Base-by-base conservation (phyloP, 805 yeast species). In the Wickerhamiella lipophila region DNA sequence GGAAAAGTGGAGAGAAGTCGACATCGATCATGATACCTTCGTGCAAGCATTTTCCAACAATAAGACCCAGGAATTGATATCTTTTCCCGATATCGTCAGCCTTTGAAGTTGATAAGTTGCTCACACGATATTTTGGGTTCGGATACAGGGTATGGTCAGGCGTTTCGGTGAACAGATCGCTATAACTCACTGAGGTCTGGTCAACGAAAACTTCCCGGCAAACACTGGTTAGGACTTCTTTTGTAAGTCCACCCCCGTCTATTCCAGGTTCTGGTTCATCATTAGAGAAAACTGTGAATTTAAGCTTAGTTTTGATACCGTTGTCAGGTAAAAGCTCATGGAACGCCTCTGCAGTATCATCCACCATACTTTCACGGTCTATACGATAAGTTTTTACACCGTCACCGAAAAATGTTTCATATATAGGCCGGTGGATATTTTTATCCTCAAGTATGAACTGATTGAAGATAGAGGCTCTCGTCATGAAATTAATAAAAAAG, bases 231-330 rank as follows among this genome's bases (percentile, higher is more conserved):
- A 89, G 66, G 53, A 92, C 78, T 58, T 89, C 98, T 61, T 89
- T 88, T 0, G 96, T 88, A 21, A 89, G 69, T 1, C 98, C 98
- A 11, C 97, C 98, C 6, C 98, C 98, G 63, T 89, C 98, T 39
- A 89, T 81, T 1, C 98, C 98, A 0, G 80, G 86, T 61, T 89
- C 97, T 30, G 69, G 74, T 13, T 67, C 68, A 1, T 88, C 94
- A 64, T 81, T 75, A 57, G 84, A 83, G 32, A 68, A 68, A 59
- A 92, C 87, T 13, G 72, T 72, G 1, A 92, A 86, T 1, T 74
- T 67, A 8, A 88, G 62, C 30, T 69, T 70, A 7, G 71, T 60
- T 57, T 83, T 86, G 61, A 88, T 74, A 11, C 47, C 47, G 2
- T 23, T 25, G 3, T 66, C 65, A 1, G 68, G 58, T 0, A 87